A percentile compares a stretch with the other conserved stretches of the same genome.
Conservation (phyloP, 352 stramenopile genomes). For the Pythium volutum region DNA sequence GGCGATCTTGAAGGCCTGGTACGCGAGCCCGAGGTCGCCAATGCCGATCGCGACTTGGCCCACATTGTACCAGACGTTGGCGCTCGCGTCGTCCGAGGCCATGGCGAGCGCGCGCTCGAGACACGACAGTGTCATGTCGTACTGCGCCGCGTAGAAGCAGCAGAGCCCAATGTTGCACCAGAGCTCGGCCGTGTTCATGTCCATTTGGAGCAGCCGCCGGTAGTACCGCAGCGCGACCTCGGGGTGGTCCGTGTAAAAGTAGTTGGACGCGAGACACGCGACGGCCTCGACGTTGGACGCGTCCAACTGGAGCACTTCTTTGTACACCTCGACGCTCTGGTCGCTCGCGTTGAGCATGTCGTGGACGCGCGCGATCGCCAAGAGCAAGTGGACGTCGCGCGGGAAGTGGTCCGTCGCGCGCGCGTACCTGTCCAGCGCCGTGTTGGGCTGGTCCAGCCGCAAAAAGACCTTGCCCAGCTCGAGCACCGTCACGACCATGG, state of each 20-base stretch:
- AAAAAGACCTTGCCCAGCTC: constrained; percentile 95
- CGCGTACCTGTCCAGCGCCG: constrained; percentile 84
- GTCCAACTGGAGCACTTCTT: constrained; percentile 86
- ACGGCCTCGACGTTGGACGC: constrained; percentile 90
- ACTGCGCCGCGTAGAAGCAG: constrained; percentile 93
- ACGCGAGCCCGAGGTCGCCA: constrained; percentile 90
- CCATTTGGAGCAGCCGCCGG: constrained; percentile 91
- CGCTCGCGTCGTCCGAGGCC: constrained; percentile 88
- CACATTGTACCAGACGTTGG: constrained; percentile 95
- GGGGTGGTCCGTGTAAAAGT: constrained; percentile 93
- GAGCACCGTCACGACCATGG: constrained; percentile 89
- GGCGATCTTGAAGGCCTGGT: constrained; percentile 93
- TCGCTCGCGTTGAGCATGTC: constrained; percentile 91
- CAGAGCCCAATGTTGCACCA: constrained; percentile 95
- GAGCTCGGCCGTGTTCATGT: constrained; percentile 88
- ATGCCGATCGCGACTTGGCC: constrained; percentile 92
- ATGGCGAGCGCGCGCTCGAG: constrained; percentile 89
- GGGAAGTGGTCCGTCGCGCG: constrained; percentile 67
- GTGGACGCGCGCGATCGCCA: constrained; percentile 88
- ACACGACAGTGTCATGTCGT: constrained; percentile 93
- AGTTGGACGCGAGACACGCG: constrained; percentile 90
- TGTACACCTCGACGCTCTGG: constrained; percentile 79
- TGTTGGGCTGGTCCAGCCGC: constrained; percentile 92
- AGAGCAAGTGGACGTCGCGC: constrained; percentile 72
- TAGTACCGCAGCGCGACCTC: constrained; percentile 93